These are phyloP conservation scores for Combretum micranthum DNA, from an alignment of 345 rosid species.

Conservation along the genomic window DNA sequence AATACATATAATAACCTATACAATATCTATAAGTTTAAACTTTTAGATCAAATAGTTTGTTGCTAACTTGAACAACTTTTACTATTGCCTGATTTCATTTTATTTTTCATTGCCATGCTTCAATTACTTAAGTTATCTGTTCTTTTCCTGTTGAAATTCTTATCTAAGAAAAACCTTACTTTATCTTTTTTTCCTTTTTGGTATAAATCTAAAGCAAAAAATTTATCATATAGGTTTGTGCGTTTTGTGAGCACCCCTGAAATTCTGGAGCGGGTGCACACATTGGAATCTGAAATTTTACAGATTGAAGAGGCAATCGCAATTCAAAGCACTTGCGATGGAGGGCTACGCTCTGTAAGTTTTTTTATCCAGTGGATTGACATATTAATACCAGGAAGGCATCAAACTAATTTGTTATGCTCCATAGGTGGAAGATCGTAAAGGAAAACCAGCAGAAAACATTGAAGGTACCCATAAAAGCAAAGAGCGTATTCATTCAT, in stretches of 20 bases:
- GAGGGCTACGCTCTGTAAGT: conserved; percentile 52
- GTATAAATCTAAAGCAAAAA: neutral
- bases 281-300: conserved; percentile 80
- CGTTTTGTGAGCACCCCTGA: conserved; percentile 97
- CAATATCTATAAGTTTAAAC: too few species aligned
- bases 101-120: too few species aligned
- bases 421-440: conserved; percentile 49
- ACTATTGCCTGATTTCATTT: too few species aligned
- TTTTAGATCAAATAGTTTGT: too few species aligned
- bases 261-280: conserved; percentile 70
- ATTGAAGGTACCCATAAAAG: conserved; percentile 49
- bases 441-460: conserved; percentile 36
- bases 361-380: neutral
- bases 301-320: conserved; percentile 90
- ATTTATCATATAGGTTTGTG: conserved; percentile 64
- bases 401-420: conserved; percentile 2
- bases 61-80: too few species aligned
- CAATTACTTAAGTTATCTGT: too few species aligned
- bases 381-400: neutral
- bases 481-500: neutral
- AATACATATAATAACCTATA: too few species aligned
- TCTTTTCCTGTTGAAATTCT: too few species aligned
- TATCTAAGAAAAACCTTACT: too few species aligned
- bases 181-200: too few species aligned
- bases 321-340: conserved; percentile 58